Percentiles rank a stretch among this genome's conserved stretches.
Conservation (phyloP, 1,284 basidiomycete species). For the Ganoderma lingzhi region DNA sequence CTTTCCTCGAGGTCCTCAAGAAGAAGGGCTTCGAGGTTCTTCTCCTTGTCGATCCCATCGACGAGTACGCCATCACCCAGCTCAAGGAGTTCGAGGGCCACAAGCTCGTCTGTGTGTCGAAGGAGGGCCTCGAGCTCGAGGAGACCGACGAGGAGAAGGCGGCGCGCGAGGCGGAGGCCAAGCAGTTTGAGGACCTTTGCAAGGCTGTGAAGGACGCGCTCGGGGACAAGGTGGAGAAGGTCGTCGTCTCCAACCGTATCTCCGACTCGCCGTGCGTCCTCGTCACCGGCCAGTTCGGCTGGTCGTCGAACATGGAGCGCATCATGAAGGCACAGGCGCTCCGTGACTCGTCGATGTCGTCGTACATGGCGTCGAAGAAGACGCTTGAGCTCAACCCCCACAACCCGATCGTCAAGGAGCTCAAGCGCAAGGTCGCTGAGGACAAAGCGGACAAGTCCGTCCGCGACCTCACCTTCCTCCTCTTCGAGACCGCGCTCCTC, state of each 20-base stretch:
- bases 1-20: constrained; percentile 99
- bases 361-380: constrained; percentile 99
- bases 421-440: constrained; percentile 93
- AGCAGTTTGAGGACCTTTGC: constrained; percentile 91
- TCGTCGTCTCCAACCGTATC: constrained; percentile 98
- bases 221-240: constrained; percentile 99
- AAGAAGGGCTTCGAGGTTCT: constrained; percentile 99
- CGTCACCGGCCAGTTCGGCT: constrained; percentile 98
- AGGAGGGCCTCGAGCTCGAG: constrained; percentile 11
- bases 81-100: constrained; percentile 99
- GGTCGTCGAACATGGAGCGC: constrained; percentile 99
- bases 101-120: constrained; percentile 96
- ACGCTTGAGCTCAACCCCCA: constrained; percentile 97
- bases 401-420: constrained; percentile 96
- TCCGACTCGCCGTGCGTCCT: constrained; percentile 95
- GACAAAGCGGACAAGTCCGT: constrained; percentile 99
- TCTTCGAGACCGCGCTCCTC: constrained; percentile 96
- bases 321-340: constrained; percentile 99
- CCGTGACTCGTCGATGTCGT: constrained; percentile 98
- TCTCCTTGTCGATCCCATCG: constrained; percentile 97
- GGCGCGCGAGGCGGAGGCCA: constrained; percentile 87
- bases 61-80: constrained; percentile 97
- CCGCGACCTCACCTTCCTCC: constrained; percentile 92
- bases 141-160: constrained; percentile 90
- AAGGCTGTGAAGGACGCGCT: constrained; percentile 97